These are phyloP conservation scores for Hyparrhenia diplandra DNA, from an alignment of 176 grass and related monocot genomes.

Conservation along the genomic window DNA sequence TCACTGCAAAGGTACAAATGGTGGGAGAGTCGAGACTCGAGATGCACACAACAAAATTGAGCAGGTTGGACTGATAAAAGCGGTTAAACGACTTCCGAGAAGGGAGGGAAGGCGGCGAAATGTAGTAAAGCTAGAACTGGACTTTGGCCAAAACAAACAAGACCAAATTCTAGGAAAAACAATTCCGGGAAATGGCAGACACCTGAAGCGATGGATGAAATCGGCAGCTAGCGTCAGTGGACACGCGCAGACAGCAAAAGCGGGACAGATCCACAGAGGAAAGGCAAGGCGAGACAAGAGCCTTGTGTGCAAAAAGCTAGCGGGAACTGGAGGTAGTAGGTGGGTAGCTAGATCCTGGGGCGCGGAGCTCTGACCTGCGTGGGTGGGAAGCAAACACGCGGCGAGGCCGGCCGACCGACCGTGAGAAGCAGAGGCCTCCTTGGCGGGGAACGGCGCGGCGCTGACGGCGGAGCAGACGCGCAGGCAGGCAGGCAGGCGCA, in stretches of 20 bases:
- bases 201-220: background rate
- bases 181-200: background rate
- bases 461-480: background rate
- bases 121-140: background rate
- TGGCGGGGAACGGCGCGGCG: too few species aligned
- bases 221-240: background rate
- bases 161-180: background rate
- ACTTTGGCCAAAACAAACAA: background rate
- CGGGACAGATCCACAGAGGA: background rate
- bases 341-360: background rate
- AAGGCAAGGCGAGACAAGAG: too few species aligned
- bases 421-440: background rate
- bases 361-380: background rate
- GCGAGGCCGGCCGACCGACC: background rate
- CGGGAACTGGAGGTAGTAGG: background rate
- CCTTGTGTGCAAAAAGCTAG: background rate
- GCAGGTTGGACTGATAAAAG: background rate
- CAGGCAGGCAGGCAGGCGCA: background rate
- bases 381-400: background rate
- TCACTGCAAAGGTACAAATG: background rate
- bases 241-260: background rate
- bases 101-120: background rate
- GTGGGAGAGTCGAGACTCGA: background rate
- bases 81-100: constrained; percentile 2
- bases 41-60: constrained; percentile 2